Percentiles rank a stretch among this genome's conserved stretches.
These are phyloP conservation scores for Neurospora tetrasperma DNA, from an alignment of 495 filamentous ascomycete species.

Conservation along the genomic window DNA sequence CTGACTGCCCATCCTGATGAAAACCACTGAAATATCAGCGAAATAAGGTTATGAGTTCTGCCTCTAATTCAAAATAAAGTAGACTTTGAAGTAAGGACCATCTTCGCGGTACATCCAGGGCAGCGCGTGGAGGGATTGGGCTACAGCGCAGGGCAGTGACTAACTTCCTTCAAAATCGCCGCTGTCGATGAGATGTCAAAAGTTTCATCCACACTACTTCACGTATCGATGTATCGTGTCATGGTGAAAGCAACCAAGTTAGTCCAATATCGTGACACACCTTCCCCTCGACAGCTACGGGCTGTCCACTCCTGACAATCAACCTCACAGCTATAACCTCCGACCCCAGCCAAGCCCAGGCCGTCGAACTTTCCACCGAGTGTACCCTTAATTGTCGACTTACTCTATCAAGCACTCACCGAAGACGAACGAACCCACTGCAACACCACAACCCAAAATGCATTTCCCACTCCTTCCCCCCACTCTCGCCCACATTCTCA, in stretches of 20 bases:
- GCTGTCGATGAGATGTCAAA: not conserved
- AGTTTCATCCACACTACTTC: not conserved
- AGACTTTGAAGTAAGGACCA: not conserved
- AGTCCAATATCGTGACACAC: not conserved
- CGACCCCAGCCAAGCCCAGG: not conserved
- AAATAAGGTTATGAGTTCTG: not conserved
- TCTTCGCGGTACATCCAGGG: not conserved
- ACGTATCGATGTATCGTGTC: not conserved
- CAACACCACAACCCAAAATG: not conserved
- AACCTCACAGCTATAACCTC: not conserved
- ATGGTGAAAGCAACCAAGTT: not conserved
- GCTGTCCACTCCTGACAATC: not conserved
- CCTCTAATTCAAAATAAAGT: not conserved
- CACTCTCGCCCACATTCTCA: not conserved
- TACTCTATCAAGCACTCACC: not conserved
- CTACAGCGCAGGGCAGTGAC: not conserved
- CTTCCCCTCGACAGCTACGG: accelerated
- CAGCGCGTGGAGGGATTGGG: not conserved
- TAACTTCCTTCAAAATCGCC: not conserved
- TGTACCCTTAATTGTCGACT: not conserved
- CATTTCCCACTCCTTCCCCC: not conserved
- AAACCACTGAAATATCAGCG: not conserved
- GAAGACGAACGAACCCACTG: not conserved
- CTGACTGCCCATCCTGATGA: not conserved
- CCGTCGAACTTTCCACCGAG: not conserved